These are phyloP conservation scores for Mortierella claussenii DNA, from an alignment of 192 early-diverging fungal species.

Conservation along the genomic window DNA sequence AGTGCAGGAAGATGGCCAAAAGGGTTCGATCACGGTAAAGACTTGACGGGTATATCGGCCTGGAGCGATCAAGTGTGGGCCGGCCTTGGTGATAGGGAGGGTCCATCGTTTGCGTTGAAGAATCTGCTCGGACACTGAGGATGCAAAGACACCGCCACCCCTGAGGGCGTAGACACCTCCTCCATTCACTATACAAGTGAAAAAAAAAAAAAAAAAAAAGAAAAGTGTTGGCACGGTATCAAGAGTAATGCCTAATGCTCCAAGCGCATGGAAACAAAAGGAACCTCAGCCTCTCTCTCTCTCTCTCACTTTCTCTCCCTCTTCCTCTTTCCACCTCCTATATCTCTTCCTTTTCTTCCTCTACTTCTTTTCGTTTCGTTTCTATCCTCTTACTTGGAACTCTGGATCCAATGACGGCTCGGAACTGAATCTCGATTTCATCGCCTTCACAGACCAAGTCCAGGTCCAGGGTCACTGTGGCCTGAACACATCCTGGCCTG, in stretches of 20 bases:
- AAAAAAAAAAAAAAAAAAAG: neutral
- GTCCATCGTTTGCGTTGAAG: conserved; percentile 10
- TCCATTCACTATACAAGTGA: neutral
- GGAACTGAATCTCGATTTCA: conserved; percentile 15
- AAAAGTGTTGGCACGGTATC: neutral
- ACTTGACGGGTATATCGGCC: conserved; percentile 11
- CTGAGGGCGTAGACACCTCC: neutral
- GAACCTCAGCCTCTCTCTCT: neutral
- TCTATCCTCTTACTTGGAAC: neutral
- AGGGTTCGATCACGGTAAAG: conserved; percentile 7
- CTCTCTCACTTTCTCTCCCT: neutral
- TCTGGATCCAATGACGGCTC: conserved; percentile 2
- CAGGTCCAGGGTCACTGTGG: conserved; percentile 4
- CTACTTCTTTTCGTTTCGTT: neutral
- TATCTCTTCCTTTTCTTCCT: neutral
- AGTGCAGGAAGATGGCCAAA: conserved; percentile 9
- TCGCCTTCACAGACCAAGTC: neutral
- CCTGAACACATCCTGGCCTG: conserved; percentile 7
- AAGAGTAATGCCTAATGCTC: no score
- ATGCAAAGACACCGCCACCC: neutral
- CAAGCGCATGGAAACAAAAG: no score
- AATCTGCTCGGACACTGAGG: conserved; percentile 7
- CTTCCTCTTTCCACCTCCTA: neutral
- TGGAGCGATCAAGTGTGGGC: neutral
- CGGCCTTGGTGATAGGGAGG: neutral